Base-by-base conservation (phyloP, 371 early-diverging fungal genomes). In the Rhizomucor pusillus region DNA sequence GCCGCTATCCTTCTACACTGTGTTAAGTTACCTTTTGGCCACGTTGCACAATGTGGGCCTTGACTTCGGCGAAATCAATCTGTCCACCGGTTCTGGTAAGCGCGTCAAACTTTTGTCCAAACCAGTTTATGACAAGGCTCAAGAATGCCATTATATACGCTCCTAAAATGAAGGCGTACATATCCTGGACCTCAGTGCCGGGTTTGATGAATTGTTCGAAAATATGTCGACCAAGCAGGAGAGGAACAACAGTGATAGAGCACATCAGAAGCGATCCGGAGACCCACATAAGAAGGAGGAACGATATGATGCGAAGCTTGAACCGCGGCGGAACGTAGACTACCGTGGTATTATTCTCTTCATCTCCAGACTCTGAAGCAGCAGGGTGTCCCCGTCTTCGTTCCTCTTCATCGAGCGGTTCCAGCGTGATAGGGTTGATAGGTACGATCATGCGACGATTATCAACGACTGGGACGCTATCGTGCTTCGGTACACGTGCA, bases 391-490 rank as follows among this genome's bases (percentile, higher is more conserved):
- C 79, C 45, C 67, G 52, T 19, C 47, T 57, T 69, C 86, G 82
- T 43, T 84, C 87, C 41, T 75, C 71, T 22, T 82, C 77, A 51
- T 87, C 77, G 22, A 82, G 47, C 3, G 90, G 82, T 7, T 68
- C 70, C 12, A 88, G 84, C 19, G 74, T 61, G 23, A 76, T 77
- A 12, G 77, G 77, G 43, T 88, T 82, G 10, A 90, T 81, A 20
- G 87, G 90, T 5, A 91, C 84, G 11, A 91, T 60, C 81, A 91
- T 87, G 14, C 80, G 70, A 10, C 88, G 79, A 33, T 81, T 79
- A 19, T 82, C 86, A 39, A 82, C 71, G 5, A 90, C 82, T 13
- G 88, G 82, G 2, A 90, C 80, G 4, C 81, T 81, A 57, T 91
- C 91, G 24, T 75, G 69, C 22, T 81, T 81, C 2, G 92, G 92